Conservation (phyloP, 106 monocot genomes). For the Dactylorhiza incarnata region DNA sequence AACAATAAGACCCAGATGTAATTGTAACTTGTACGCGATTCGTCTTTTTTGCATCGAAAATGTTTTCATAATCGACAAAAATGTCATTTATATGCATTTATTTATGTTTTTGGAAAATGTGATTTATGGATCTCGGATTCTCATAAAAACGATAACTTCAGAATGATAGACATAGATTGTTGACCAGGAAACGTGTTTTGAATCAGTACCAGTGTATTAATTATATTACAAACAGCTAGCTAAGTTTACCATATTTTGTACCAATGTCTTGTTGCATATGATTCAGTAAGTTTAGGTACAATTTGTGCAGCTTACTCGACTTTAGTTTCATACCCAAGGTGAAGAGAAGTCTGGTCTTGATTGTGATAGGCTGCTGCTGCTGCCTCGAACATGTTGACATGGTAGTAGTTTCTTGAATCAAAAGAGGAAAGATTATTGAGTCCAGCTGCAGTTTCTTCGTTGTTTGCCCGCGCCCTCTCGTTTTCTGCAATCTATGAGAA, state of each 20-base stretch:
- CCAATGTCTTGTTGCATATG: not conserved
- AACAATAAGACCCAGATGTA: no score
- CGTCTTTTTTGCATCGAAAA: no score
- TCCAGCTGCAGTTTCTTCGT: not conserved
- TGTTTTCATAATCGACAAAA: not conserved
- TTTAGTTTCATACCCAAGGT: conserved; percentile 47
- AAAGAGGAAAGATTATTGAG: conserved; percentile 32
- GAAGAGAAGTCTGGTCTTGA: conserved; percentile 54
- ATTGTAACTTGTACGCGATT: no score
- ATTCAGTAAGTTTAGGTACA: not conserved
- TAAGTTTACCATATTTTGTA: not conserved
- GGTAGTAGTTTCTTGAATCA: conserved; percentile 41
- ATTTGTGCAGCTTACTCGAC: conserved; percentile 7
- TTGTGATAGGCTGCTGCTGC: conserved; percentile 25
- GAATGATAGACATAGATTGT: conserved; percentile 2
- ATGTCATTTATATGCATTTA: not conserved
- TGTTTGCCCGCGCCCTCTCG: conserved; percentile 9
- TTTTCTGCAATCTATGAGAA: conserved; percentile 1
- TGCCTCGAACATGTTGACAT: conserved; percentile 32
- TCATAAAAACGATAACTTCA: not conserved
- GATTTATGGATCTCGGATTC: not conserved
- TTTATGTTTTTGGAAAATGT: no score
- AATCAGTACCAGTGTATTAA: not conserved
- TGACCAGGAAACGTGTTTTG: not conserved
- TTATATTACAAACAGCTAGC: not conserved